phyloP scores from a whole-genome alignment of 2,329 filamentous ascomycete genomes.

The Knufia fluminis region DNA sequence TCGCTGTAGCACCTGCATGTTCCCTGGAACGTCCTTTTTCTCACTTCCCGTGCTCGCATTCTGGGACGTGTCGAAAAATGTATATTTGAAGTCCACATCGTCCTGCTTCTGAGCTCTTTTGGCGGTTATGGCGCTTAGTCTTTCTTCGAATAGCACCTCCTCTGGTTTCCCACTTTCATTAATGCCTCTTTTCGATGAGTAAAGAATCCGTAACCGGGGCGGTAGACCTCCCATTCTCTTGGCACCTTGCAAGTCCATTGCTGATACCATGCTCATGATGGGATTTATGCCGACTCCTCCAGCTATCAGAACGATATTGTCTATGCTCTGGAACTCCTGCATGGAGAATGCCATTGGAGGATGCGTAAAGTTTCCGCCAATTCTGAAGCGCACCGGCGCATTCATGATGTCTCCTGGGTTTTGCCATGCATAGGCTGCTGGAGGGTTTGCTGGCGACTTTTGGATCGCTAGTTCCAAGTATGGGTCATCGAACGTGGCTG shows the following conservation, averaged over 20 bases:
- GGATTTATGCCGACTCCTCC: slow-evolving; percentile 72
- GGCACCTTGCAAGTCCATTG: slow-evolving; percentile 17
- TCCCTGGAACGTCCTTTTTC: neutral
- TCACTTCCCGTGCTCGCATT: neutral
- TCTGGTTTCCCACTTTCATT: slow-evolving; percentile 16
- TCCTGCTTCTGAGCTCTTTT: slow-evolving; percentile 20
- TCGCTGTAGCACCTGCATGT: slow-evolving; percentile 25
- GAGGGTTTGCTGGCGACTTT: slow-evolving; percentile 57
- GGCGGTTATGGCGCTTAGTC: slow-evolving; percentile 37
- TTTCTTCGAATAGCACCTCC: slow-evolving; percentile 44
- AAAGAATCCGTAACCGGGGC: slow-evolving; percentile 16
- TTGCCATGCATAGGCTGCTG: slow-evolving; percentile 69
- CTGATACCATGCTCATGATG: slow-evolving; percentile 24
- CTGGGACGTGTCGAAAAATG: slow-evolving; percentile 40
- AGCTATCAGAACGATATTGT: slow-evolving; percentile 63
- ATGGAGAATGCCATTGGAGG: slow-evolving; percentile 49
- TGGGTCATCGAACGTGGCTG: slow-evolving; percentile 25
- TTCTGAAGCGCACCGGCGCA: slow-evolving; percentile 54
- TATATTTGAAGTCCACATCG: slow-evolving; percentile 34
- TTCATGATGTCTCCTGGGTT: slow-evolving; percentile 44
- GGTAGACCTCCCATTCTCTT: slow-evolving; percentile 14
- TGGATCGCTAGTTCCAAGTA: slow-evolving; percentile 76
- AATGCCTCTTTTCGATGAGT: slow-evolving; percentile 14
- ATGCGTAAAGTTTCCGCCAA: slow-evolving; percentile 75
- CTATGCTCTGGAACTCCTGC: slow-evolving; percentile 31